These are phyloP conservation scores for Beauveria sp. DNA, from an alignment of 2,329 filamentous ascomycete species.

Conservation along the genomic window DNA sequence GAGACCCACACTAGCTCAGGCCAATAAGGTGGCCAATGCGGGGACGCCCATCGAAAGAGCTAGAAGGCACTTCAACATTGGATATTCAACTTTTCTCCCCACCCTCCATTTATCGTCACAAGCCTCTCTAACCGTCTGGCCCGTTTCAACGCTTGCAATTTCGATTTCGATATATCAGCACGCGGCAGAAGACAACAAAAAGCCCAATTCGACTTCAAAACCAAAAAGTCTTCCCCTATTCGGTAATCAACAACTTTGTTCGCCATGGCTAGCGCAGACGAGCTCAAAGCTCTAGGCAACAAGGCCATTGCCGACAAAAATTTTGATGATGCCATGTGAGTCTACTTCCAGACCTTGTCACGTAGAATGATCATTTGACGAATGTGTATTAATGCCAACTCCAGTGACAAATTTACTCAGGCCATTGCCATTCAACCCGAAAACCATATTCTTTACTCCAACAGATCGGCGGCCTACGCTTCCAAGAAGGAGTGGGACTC, in stretches of 20 bases:
- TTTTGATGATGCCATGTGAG: constrained; percentile 90
- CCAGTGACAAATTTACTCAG: constrained; percentile 85
- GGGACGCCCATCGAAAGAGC: constrained; percentile 33
- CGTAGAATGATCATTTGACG: neutral
- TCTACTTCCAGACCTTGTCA: constrained; percentile 19
- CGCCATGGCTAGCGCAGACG: constrained; percentile 54
- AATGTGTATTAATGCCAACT: constrained; percentile 13
- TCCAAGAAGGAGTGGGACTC: constrained; percentile 83
- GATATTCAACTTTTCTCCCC: constrained; percentile 21
- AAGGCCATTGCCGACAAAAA: constrained; percentile 98
- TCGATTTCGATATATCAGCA: neutral
- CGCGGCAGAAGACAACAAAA: neutral
- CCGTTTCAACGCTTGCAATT: constrained; percentile 1
- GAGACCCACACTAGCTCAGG: constrained; percentile 16
- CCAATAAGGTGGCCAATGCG: constrained; percentile 24
- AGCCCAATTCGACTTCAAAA: neutral
- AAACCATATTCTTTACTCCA: constrained; percentile 98
- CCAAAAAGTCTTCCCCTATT: too few relatives aligned
- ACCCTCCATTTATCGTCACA: constrained; percentile 17
- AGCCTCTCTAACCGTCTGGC: constrained; percentile 13
- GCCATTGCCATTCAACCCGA: constrained; percentile 80
- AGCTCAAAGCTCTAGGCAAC: constrained; percentile 96
- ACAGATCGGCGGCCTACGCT: constrained; percentile 80
- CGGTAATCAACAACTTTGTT: constrained; percentile 2
- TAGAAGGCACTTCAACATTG: constrained; percentile 28